A percentile compares a stretch with the other conserved stretches of the same genome.
Conservation (phyloP, 1,284 basidiomycete species). For the Microbotryomycetes sp. region DNA sequence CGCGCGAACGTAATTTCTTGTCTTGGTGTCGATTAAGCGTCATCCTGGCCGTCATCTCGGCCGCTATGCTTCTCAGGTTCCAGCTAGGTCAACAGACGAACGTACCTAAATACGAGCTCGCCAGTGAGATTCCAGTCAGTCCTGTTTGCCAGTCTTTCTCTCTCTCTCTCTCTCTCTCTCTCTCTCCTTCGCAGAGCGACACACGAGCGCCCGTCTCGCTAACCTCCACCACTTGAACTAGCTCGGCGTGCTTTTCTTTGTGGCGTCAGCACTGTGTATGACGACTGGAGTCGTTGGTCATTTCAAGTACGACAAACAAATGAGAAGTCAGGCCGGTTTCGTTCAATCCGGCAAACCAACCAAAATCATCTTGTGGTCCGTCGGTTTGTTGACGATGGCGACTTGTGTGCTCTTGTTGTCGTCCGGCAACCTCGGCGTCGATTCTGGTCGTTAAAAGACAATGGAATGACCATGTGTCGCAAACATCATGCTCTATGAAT, state of each 20-base stretch:
- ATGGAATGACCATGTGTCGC: background rate
- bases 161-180: background rate
- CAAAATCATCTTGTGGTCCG: constrained; percentile 2
- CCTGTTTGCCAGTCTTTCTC: background rate
- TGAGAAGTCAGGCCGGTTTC: constrained; percentile 14
- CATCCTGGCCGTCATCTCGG: constrained; percentile 16
- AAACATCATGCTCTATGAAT: background rate
- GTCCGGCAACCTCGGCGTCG: background rate
- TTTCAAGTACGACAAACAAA: constrained; percentile 3
- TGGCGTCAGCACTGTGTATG: constrained; percentile 6
- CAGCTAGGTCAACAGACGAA: constrained; percentile 7
- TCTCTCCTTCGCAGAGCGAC: background rate
- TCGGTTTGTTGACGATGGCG: constrained; percentile 9
- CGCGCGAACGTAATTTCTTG: constrained; percentile 29
- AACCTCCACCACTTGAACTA: background rate
- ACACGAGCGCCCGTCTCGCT: background rate
- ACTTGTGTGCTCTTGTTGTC: constrained; percentile 20
- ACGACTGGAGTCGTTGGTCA: background rate
- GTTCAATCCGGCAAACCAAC: constrained; percentile 11
- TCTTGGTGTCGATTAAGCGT: constrained; percentile 18
- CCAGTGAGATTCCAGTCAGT: constrained; percentile 14
- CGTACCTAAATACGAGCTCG: constrained; percentile 7
- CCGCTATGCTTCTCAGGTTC: constrained; percentile 20
- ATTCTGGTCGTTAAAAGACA: background rate
- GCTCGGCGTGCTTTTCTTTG: constrained; percentile 29